Evolutionary conservation across 2,329 filamentous ascomycete genomes (phyloP), one percentile per base, ranked within the genome.

Genomic region (Fusarium euwallaceae): DNA sequence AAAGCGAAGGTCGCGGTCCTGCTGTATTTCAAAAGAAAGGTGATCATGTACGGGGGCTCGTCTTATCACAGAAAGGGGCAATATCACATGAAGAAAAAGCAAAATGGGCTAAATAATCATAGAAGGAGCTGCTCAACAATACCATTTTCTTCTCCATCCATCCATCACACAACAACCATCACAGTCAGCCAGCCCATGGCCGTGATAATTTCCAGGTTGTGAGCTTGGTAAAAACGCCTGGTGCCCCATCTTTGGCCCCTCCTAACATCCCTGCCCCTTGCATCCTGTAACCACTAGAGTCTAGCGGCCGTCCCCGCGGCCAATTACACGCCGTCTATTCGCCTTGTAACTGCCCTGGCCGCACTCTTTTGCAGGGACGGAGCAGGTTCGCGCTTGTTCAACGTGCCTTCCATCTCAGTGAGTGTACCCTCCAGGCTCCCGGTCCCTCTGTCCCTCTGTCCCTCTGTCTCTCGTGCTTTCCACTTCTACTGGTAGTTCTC

Each of bases 231-330:
- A 37, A 58, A 56, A 20, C 51, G 56, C 41, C 41, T 62, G 39
- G 29, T 45, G 37, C 43, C 56, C 56, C 55, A 29, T 39, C 16
- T 32, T 55, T 32, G 55, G 63, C 62, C 59, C 69, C 48, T 67
- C 60, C 34, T 39, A 29, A 22, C 24, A 71, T 48, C 70, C 76
- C 61, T 69, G 64, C 32, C 67, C 76, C 70, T 74, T 78, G 76
- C 74, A 69, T 73, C 41, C 41, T 63, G 55, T 70, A 61, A 68
- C 70, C 66, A 56, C 66, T 66, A 69, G 34, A 61, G 48, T 66
- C 56, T 64, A 60, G 55, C 29, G 60, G 51, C 37, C 66, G 72
- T 68, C 64, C 55, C 43, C 20, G 24, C 12, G 41, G 22, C 75
- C 75, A 78, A 78, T 78, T 34, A 67, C 10, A 37, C n/a, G 6